Evolutionary conservation across 2,329 filamentous ascomycete species (phyloP).

Genomic region (Diplocarpon rosae): DNA sequence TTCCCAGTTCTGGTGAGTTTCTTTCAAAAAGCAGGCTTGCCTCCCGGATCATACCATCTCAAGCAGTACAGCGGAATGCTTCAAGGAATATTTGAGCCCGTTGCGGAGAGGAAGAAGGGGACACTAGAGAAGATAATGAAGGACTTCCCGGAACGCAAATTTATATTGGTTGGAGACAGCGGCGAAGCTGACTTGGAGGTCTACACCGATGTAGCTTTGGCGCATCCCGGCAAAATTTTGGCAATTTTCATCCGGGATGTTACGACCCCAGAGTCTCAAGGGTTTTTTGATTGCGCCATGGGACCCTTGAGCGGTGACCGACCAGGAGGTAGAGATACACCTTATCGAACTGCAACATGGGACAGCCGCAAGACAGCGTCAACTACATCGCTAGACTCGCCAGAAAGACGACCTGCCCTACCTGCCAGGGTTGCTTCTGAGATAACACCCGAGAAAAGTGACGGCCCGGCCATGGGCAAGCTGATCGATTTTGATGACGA

Average conservation of each 20-base stretch:
- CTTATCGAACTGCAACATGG: slow-evolving; percentile 11
- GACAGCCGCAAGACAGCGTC: slow-evolving; percentile 14
- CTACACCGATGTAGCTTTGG: slow-evolving; percentile 83
- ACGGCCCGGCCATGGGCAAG: slow-evolving; percentile 36
- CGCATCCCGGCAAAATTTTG: slow-evolving; percentile 71
- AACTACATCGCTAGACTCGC: slow-evolving; percentile 8
- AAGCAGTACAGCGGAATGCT: slow-evolving; percentile 97
- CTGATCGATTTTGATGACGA: slow-evolving; percentile 52
- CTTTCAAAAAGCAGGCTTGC: slow-evolving; percentile 70
- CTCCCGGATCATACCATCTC: slow-evolving; percentile 81
- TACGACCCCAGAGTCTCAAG: slow-evolving; percentile 62
- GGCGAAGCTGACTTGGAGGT: slow-evolving; percentile 95
- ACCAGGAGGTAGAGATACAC: slow-evolving; percentile 6
- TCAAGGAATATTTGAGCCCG: slow-evolving; percentile 95
- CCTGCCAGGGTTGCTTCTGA: slow-evolving; percentile 21
- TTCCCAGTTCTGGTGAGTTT: slow-evolving; percentile 82
- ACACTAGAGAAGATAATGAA: slow-evolving; percentile 74
- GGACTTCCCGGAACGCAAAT: slow-evolving; percentile 83
- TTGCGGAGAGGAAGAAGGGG: slow-evolving; percentile 85
- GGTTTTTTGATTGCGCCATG: slow-evolving; percentile 59
- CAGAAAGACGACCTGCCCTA: slow-evolving; percentile 19
- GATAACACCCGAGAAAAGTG: slow-evolving; percentile 25
- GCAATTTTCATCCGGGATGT: slow-evolving; percentile 91
- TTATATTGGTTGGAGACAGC: slow-evolving; percentile 88
- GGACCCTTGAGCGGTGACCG: slow-evolving; percentile 23